These are phyloP conservation scores for Hericium alpestre DNA, from an alignment of 768 basidiomycete genomes.

Conservation along the genomic window DNA sequence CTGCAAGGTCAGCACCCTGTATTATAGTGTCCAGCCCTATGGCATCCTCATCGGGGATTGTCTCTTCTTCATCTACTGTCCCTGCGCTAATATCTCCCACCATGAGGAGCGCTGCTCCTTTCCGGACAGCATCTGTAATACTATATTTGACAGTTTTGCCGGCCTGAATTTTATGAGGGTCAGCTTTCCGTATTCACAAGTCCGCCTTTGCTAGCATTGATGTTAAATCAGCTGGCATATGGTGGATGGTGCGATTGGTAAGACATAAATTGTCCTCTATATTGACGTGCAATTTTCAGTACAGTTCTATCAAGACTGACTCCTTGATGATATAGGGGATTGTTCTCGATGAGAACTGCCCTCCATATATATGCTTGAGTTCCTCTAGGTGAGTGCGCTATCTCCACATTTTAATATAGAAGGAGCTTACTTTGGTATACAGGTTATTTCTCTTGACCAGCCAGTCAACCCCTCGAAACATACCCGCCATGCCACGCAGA, in stretches of 20 bases:
- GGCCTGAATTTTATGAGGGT: not conserved
- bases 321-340: conserved; percentile 11
- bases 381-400: not conserved
- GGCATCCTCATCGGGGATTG: not conserved
- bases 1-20: too few relatives aligned
- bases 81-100: not conserved
- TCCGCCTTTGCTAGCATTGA: not conserved
- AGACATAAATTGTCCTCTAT: conserved; percentile 17
- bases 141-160: not conserved
- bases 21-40: too few relatives aligned
- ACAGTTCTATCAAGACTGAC: conserved; percentile 11
- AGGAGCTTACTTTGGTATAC: not conserved
- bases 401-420: not conserved
- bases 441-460: not conserved
- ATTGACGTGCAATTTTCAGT: conserved; percentile 4
- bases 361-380: not conserved
- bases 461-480: not conserved
- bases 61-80: not conserved
- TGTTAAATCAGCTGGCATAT: conserved; percentile 9
- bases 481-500: not conserved
- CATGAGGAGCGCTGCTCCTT: not conserved
- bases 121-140: not conserved
- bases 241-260: conserved; percentile 15
- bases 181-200: not conserved
- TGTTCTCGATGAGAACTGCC: conserved; percentile 1